A percentile compares a stretch with the other conserved stretches of the same genome.
phyloP scores from a whole-genome alignment of 1,284 basidiomycete species.

The Porogramme epimiltina region DNA sequence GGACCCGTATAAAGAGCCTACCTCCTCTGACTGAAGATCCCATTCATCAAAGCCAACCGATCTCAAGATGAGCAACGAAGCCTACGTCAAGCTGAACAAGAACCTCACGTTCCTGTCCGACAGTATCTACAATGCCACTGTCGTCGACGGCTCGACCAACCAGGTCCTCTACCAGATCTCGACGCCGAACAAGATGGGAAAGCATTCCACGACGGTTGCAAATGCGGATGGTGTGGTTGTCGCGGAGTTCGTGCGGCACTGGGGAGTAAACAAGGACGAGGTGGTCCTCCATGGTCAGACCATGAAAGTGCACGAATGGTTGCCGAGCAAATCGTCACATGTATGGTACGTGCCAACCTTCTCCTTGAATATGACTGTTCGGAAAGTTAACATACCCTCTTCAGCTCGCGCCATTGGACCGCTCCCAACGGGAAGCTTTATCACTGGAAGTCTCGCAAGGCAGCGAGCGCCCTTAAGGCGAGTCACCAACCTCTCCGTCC shows the following conservation, averaged over 20 bases:
- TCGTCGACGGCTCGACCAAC: background rate
- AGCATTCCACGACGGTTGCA: background rate
- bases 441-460: background rate
- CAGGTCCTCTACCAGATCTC: background rate
- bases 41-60: no score
- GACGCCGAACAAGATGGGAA: background rate
- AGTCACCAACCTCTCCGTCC: background rate
- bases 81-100: no score
- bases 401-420: background rate
- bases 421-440: background rate
- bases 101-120: background rate
- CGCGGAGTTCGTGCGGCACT: background rate
- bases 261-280: background rate
- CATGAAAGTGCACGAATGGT: background rate
- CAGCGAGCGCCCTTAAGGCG: background rate
- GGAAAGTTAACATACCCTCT: no score
- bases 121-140: background rate
- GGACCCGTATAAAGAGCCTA: no score
- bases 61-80: no score
- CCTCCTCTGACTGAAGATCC: no score
- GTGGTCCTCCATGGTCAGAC: background rate
- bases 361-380: no score
- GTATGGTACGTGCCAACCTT: background rate
- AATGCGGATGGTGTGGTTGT: background rate
- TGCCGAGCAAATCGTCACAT: background rate